Percentiles rank a stretch among this genome's conserved stretches.
These are phyloP conservation scores for Sugiyamaella smithiae DNA, from an alignment of 805 yeast species.

Conservation along the genomic window DNA sequence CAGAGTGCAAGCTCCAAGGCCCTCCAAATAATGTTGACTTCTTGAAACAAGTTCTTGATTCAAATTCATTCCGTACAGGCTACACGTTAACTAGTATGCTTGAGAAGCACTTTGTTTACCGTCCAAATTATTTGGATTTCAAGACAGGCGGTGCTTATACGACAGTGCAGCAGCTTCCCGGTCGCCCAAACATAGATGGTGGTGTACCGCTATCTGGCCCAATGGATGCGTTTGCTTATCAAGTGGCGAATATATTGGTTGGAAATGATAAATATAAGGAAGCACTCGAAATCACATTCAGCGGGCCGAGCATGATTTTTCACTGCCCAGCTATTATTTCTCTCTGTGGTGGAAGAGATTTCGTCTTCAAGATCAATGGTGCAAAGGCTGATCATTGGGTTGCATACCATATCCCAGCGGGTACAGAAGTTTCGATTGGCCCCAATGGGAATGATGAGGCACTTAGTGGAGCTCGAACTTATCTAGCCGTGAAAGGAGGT, in stretches of 20 bases:
- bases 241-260: conserved; percentile 84
- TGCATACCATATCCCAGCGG: conserved; percentile 66
- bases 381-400: conserved; percentile 55
- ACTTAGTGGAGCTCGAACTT: conserved; percentile 78
- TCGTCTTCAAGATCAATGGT: conserved; percentile 63
- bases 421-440: conserved; percentile 77
- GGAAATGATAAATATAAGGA: conserved; percentile 84
- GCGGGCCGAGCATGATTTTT: conserved; percentile 82
- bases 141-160: conserved; percentile 90
- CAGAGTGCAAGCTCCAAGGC: conserved; percentile 83
- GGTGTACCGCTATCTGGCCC: conserved; percentile 99
- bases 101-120: conserved; percentile 66
- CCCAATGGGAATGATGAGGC: conserved; percentile 44
- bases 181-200: conserved; percentile 73
- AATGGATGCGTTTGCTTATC: conserved; percentile 88
- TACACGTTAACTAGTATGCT: conserved; percentile 82
- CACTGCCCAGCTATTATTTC: conserved; percentile 75
- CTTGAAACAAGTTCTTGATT: conserved; percentile 75
- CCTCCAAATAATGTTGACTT: conserved; percentile 88
- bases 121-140: conserved; percentile 81
- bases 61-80: conserved; percentile 60
- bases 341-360: conserved; percentile 76
- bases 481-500: conserved; percentile 87
- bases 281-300: conserved; percentile 81
- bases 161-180: conserved; percentile 92